Conservation (phyloP, 768 basidiomycete genomes). For the Phylloporus arenicola region DNA sequence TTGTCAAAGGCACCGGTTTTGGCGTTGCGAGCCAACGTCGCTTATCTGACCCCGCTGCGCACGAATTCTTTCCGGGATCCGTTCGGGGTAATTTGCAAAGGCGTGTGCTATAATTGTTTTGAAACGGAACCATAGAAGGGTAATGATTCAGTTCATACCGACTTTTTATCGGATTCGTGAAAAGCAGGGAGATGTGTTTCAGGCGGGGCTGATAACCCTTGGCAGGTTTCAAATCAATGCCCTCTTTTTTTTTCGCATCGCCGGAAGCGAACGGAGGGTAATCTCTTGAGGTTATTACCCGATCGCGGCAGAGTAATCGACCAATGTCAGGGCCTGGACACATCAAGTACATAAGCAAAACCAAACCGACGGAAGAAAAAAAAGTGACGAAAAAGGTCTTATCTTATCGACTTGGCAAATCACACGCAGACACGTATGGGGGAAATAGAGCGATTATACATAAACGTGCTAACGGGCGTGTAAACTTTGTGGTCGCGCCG, state of each 20-base stretch:
- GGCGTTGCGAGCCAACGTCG: conserved; percentile 1
- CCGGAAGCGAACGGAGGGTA: conserved; percentile 21
- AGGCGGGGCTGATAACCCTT: conserved; percentile 4
- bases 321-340: conserved; percentile 9
- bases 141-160: neutral
- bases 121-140: conserved; percentile 9
- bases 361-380: conserved; percentile 8
- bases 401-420: conserved; percentile 29
- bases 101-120: neutral
- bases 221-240: conserved; percentile 14
- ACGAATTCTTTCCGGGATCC: neutral
- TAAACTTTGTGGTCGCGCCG: conserved; percentile 9
- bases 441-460: conserved; percentile 18
- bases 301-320: conserved; percentile 9
- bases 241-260: conserved; percentile 8
- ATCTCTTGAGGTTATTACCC: conserved; percentile 1
- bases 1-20: conserved; percentile 4
- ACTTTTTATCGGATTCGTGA: conserved; percentile 9
- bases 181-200: conserved; percentile 12
- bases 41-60: conserved; percentile 1
- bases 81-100: conserved; percentile 20
- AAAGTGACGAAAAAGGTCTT: conserved; percentile 20
- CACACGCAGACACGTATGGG: conserved; percentile 19
- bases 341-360: conserved; percentile 9
- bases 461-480: conserved; percentile 6